phyloP scores from a whole-genome alignment of 2,329 filamentous ascomycete genomes.

The Plectosphaerella sp. region DNA sequence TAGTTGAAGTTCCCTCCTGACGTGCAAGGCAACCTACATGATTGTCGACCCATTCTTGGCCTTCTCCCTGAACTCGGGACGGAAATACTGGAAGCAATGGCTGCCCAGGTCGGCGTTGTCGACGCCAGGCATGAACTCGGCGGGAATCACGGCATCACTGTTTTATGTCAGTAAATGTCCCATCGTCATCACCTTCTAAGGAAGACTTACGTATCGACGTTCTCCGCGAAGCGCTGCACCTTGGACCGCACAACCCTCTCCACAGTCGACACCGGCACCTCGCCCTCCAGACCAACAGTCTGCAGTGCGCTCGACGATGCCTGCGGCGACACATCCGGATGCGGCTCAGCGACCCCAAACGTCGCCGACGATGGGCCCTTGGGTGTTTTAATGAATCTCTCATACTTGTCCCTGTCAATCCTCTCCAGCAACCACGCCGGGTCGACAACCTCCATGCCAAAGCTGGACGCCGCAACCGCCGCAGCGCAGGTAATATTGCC shows the following conservation, averaged over 20 bases:
- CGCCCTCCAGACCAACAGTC: not conserved
- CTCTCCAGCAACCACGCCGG: slow-evolving; percentile 25
- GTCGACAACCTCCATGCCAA: slow-evolving; percentile 36
- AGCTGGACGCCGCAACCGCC: slow-evolving; percentile 40
- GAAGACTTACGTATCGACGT: slow-evolving; percentile 13
- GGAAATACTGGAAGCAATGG: slow-evolving; percentile 15
- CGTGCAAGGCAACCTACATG: slow-evolving; percentile 4
- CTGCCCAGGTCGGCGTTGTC: slow-evolving; percentile 15
- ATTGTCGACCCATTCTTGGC: slow-evolving; percentile 5
- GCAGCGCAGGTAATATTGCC: slow-evolving; percentile 39
- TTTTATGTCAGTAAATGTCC: not conserved
- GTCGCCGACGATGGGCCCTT: slow-evolving; percentile 9
- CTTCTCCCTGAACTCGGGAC: slow-evolving; percentile 12
- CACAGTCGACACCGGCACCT: slow-evolving; percentile 1
- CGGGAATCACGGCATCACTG: slow-evolving; percentile 12
- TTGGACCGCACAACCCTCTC: slow-evolving; percentile 6
- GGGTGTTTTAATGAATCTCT: slow-evolving; percentile 1
- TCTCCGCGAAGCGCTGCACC: slow-evolving; percentile 12
- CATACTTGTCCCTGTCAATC: slow-evolving; percentile 10
- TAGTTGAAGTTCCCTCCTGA: not conserved
- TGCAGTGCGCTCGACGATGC: not conserved
- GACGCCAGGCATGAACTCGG: slow-evolving; percentile 12
- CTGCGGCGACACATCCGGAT: not conserved
- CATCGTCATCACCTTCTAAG: not conserved
- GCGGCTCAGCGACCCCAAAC: not conserved